Conservation (phyloP, 2,329 filamentous ascomycete species). For the Cladorrhinum sp. region DNA sequence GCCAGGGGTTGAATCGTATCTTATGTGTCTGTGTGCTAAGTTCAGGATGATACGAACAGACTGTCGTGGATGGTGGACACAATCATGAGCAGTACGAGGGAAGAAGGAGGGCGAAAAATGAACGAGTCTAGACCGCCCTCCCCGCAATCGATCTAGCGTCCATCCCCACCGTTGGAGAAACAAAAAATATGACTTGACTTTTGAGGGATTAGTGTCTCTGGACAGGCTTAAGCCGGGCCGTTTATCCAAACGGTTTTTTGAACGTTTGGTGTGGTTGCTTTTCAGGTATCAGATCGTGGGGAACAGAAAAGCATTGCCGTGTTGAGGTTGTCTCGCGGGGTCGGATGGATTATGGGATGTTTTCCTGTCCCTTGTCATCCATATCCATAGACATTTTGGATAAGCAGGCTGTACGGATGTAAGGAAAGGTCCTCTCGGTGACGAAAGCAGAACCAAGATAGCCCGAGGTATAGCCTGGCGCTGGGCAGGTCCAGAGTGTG, state of each 20-base stretch:
- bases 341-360: not conserved
- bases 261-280: not conserved
- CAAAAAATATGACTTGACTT: not conserved
- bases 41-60: not conserved
- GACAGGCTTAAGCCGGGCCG: not conserved
- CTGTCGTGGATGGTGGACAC: not conserved
- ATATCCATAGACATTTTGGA: not conserved
- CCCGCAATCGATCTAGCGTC: not conserved
- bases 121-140: not conserved
- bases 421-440: not conserved
- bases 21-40: not conserved
- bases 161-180: not conserved
- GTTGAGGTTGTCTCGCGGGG: not conserved
- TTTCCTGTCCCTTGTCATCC: not conserved
- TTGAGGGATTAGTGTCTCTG: not conserved
- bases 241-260: not conserved
- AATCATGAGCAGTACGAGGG: not conserved
- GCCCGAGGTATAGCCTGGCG: not conserved
- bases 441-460: not conserved
- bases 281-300: not conserved
- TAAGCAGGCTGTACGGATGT: not conserved
- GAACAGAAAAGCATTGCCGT: not conserved
- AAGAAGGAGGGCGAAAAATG: not conserved
- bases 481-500: not conserved
- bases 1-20: not conserved